Evolutionary conservation across 2,329 filamentous ascomycete genomes (phyloP).

Genomic region (Fusarium hostae): DNA sequence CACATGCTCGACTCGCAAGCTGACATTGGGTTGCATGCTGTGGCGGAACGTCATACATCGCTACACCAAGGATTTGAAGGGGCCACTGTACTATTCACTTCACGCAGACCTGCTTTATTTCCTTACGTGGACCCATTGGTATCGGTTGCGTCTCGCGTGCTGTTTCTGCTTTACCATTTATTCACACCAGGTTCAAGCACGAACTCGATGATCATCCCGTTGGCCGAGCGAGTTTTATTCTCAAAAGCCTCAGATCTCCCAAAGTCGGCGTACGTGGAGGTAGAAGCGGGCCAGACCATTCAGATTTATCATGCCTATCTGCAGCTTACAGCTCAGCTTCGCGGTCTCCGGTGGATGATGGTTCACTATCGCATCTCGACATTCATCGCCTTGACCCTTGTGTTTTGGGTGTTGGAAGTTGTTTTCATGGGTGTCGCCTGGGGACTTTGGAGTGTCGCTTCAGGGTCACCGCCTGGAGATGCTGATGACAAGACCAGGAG

Average conservation of each 20-base stretch:
- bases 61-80: conserved; percentile 52
- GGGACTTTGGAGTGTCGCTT: conserved; percentile 61
- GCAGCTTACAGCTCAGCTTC: conserved; percentile 77
- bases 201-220: conserved; percentile 70
- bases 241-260: conserved; percentile 54
- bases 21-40: conserved; percentile 37
- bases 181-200: conserved; percentile 72
- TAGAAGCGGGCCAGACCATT: conserved; percentile 75
- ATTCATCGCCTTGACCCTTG: conserved; percentile 72
- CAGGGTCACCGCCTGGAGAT: conserved; percentile 19
- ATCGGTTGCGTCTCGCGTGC: conserved; percentile 67
- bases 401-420: conserved; percentile 84
- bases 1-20: conserved; percentile 67
- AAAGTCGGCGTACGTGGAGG: conserved; percentile 65
- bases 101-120: conserved; percentile 80
- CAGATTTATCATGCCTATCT: conserved; percentile 80
- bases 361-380: conserved; percentile 80
- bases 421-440: conserved; percentile 73
- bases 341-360: conserved; percentile 85
- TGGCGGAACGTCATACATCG: conserved; percentile 46
- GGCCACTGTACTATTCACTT: conserved; percentile 64
- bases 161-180: conserved; percentile 76
- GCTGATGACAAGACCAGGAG: conserved; percentile 11
- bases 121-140: conserved; percentile 81
- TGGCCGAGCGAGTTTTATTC: conserved; percentile 82